Conservation (phyloP, 768 basidiomycete genomes). For the Naganishia onofrii region DNA sequence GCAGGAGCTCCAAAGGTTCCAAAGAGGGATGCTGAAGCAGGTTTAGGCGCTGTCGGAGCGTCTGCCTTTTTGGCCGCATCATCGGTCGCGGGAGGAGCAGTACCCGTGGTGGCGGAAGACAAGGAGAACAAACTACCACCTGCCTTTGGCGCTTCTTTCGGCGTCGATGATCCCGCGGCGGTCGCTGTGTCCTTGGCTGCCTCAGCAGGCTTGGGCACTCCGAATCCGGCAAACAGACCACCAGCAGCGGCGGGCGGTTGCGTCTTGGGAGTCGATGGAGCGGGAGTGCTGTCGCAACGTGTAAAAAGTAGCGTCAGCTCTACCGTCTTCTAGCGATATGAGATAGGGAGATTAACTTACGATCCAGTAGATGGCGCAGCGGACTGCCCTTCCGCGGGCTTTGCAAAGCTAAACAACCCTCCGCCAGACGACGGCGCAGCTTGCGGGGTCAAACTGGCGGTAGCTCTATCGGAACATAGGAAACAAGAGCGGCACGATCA, state of each 20-base stretch:
- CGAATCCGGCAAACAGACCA: slow-evolving; percentile 19
- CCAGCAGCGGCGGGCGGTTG: slow-evolving; percentile 22
- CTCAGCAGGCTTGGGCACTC: slow-evolving; percentile 26
- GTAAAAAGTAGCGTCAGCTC: neutral
- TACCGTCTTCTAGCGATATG: no score
- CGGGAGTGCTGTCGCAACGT: neutral
- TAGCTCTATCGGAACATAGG: neutral
- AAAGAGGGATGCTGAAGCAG: slow-evolving; percentile 14
- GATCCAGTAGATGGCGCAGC: slow-evolving; percentile 15
- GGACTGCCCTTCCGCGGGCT: slow-evolving; percentile 9
- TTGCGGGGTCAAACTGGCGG: neutral
- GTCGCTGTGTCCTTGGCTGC: slow-evolving; percentile 1
- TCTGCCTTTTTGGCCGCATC: neutral
- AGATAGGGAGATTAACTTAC: neutral
- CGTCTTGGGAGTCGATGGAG: slow-evolving; percentile 16
- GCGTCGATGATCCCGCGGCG: neutral
- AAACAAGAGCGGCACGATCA: no score
- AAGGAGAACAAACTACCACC: slow-evolving; percentile 7
- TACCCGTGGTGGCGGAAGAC: neutral
- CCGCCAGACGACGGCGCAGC: slow-evolving; percentile 10
- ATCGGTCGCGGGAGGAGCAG: neutral
- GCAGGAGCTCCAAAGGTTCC: slow-evolving; percentile 4
- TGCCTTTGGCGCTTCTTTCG: slow-evolving; percentile 11
- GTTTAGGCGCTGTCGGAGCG: neutral
- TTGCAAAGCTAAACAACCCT: slow-evolving; percentile 10